Base-by-base conservation (phyloP, 768 basidiomycete genomes). In the Boletus speciosus region DNA sequence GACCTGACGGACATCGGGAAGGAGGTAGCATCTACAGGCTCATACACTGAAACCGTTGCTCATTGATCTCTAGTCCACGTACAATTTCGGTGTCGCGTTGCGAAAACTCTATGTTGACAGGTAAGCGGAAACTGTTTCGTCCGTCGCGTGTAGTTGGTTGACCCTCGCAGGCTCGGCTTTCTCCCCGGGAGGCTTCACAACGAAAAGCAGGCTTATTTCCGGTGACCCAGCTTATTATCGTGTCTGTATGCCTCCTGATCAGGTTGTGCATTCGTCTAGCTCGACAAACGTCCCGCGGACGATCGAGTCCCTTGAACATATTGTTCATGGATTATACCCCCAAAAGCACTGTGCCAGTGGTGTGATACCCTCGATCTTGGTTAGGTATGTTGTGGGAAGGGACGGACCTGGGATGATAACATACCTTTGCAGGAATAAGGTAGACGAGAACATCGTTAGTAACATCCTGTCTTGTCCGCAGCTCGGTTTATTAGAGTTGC, bases 221-320 rank as follows among this genome's bases (percentile, higher is more conserved):
- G 87, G 77, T 82, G 49, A 44, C 54, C 54, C 6, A n/a, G n/a
- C 46, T 11, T 23, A 1, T 44, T 16, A 1, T 38, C 21, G 6
- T 40, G 35, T 27, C 4, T n/a, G 8, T 54, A 29, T 7, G 27
- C 32, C 29, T 40, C 10, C 25, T 54, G 44, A 50, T 29, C 8
- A 4, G 12, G 34, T 37, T 27, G 14, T 16, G 7, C 38, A 25
- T 51, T 51, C 34, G 27, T 52, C 9, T 47, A 84, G 85, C 44
- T 86, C 82, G 15, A 93, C 90, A 2, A 86, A 88, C 62, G 81
- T 93, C 67, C 81, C 88, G 0, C 77, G 90, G 34, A 91, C 89
- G 6, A 82, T 85, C 15, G 87, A 91, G 60, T 84, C 84, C 0
- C 69, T 90, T 16, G 84, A 87, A 59, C 83, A 92, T 58, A 74